phyloP scores from a whole-genome alignment of 1,284 basidiomycete species.

The Trichosporon faecale region DNA sequence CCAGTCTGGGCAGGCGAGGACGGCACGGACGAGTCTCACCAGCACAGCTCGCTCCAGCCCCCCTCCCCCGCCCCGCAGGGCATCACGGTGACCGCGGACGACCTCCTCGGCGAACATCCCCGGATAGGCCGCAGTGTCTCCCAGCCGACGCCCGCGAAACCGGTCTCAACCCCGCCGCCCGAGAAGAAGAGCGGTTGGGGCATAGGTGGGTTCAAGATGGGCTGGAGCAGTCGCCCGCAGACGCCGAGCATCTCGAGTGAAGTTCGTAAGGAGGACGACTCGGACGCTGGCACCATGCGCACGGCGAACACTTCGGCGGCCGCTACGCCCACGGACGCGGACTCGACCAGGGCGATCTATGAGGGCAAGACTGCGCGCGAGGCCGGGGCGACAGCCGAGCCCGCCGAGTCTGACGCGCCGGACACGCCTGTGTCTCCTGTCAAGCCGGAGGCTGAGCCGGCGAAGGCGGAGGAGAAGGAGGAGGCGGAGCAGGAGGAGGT shows the following conservation, averaged over 20 bases:
- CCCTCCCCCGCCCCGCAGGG: neutral
- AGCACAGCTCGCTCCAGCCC: neutral
- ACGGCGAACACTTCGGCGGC: neutral
- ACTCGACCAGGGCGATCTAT: neutral
- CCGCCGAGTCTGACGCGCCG: neutral
- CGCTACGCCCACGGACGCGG: neutral
- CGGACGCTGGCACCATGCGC: neutral
- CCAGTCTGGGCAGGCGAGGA: conserved; percentile 79
- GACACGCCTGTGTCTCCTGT: neutral
- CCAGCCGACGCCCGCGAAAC: neutral
- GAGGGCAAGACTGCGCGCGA: conserved; percentile 17
- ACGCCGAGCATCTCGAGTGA: neutral
- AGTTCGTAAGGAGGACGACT: neutral
- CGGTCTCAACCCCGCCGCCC: neutral
- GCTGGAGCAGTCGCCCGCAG: neutral
- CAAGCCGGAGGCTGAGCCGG: neutral
- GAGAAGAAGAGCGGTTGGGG: conserved; percentile 20
- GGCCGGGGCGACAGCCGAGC: conserved; percentile 2
- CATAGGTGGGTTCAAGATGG: conserved; percentile 14
- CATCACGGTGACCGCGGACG: conserved; percentile 8
- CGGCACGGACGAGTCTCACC: conserved; percentile 13
- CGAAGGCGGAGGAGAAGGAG: neutral
- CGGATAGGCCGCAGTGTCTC: neutral
- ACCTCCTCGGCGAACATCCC: conserved; percentile 2
- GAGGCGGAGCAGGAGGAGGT: neutral